These are phyloP conservation scores for Raffaelea deltoideospora DNA, from an alignment of 2,329 filamentous ascomycete species.

Conservation along the genomic window DNA sequence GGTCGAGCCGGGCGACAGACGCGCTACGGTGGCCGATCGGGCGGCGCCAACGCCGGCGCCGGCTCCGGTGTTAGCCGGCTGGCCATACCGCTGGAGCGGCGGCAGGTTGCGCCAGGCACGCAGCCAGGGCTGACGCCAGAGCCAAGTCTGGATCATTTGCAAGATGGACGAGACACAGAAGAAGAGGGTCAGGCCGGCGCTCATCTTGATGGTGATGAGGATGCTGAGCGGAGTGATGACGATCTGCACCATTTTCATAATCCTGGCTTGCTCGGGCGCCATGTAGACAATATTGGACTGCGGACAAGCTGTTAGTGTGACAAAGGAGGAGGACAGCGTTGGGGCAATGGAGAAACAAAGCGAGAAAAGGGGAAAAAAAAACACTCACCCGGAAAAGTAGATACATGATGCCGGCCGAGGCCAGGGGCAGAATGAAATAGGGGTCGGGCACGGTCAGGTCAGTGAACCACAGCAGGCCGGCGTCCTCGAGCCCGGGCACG, in stretches of 20 bases:
- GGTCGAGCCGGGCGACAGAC: slow-evolving; percentile 6
- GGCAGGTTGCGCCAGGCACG: slow-evolving; percentile 22
- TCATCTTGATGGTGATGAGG: slow-evolving; percentile 30
- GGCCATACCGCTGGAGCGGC: slow-evolving; percentile 10
- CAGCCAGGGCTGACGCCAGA: slow-evolving; percentile 25
- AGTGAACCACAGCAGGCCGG: slow-evolving; percentile 61
- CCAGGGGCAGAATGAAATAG: slow-evolving; percentile 54
- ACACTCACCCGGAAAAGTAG: slow-evolving; percentile 40
- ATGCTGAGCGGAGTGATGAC: slow-evolving; percentile 18
- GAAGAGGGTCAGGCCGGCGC: slow-evolving; percentile 43
- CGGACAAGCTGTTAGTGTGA: neutral
- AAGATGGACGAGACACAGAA: slow-evolving; percentile 32
- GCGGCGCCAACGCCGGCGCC: neutral
- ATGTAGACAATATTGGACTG: slow-evolving; percentile 18
- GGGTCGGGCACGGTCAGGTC: slow-evolving; percentile 70
- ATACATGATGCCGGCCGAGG: slow-evolving; percentile 41
- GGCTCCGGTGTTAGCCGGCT: neutral
- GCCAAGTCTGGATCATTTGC: slow-evolving; percentile 25
- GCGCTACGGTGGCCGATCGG: slow-evolving; percentile 2
- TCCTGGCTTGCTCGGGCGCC: slow-evolving; percentile 17
- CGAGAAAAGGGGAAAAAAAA: neutral
- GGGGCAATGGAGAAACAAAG: neutral
- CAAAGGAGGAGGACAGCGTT: neutral
- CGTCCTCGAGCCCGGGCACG: slow-evolving; percentile 60
- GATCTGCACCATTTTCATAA: slow-evolving; percentile 19